These are phyloP conservation scores for Acanthamoeba sp. DNA, from an alignment of 208 protist genomes.

Conservation along the genomic window DNA sequence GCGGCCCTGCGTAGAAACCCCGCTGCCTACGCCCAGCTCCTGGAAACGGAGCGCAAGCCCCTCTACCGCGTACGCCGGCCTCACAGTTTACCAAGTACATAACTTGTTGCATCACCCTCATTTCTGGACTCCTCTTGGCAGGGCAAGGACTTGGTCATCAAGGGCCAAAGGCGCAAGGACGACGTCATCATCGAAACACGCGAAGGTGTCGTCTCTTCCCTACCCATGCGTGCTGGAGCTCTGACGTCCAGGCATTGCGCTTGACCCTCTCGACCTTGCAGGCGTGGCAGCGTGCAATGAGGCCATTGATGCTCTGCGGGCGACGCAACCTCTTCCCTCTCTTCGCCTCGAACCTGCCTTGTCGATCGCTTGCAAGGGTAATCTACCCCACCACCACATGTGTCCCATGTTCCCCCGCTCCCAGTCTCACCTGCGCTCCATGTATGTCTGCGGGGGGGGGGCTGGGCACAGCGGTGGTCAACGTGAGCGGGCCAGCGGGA, in stretches of 20 bases:
- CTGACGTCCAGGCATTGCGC: no score
- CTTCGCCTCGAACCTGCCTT: slow-evolving; percentile 3
- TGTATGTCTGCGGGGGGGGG: background rate
- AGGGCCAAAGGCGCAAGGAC: background rate
- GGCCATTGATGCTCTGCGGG: slow-evolving; percentile 21
- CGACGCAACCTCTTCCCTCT: background rate
- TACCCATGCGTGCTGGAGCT: no score
- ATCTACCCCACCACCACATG: background rate
- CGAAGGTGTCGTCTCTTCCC: background rate
- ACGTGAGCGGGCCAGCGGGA: slow-evolving; percentile 1
- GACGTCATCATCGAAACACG: slow-evolving; percentile 39
- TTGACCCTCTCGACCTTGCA: background rate
- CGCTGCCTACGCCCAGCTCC: background rate
- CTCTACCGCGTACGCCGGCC: slow-evolving; percentile 11
- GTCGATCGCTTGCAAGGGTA: slow-evolving; percentile 9
- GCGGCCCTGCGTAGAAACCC: background rate
- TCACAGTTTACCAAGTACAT: no score
- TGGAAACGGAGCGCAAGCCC: slow-evolving; percentile 16
- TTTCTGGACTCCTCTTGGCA: background rate
- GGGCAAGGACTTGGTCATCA: slow-evolving; percentile 39
- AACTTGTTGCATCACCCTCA: background rate
- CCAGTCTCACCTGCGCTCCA: no score
- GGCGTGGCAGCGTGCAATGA: slow-evolving; percentile 14
- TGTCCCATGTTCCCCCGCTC: no score
- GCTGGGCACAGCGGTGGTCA: background rate